These are phyloP conservation scores for Entomortierella beljakovae DNA, from an alignment of 192 early-diverging fungal genomes.

Conservation along the genomic window DNA sequence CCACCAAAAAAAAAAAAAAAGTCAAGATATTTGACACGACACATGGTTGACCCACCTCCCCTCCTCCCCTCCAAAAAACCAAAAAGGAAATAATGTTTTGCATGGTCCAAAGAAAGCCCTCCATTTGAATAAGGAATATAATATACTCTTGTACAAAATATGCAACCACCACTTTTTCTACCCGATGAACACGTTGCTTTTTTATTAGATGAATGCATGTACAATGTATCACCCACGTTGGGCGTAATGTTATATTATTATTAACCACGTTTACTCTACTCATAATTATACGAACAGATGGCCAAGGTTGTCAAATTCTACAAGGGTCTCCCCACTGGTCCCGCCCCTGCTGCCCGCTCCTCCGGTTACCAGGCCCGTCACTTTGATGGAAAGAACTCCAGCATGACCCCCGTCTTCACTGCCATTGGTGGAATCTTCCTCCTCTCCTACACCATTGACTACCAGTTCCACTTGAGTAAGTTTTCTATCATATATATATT, in stretches of 20 bases:
- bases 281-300: slow-evolving; percentile 38
- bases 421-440: slow-evolving; percentile 68
- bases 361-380: slow-evolving; percentile 80
- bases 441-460: slow-evolving; percentile 76
- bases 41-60: too few relatives aligned
- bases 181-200: too few relatives aligned
- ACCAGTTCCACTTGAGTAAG: slow-evolving; percentile 83
- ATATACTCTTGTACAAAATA: too few relatives aligned
- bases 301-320: slow-evolving; percentile 77
- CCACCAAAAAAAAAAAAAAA: background rate
- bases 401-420: slow-evolving; percentile 73
- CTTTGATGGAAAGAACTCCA: slow-evolving; percentile 78
- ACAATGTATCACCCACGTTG: too few relatives aligned
- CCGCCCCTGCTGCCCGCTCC: slow-evolving; percentile 61
- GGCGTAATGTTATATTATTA: too few relatives aligned
- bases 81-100: too few relatives aligned
- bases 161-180: too few relatives aligned
- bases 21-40: background rate
- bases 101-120: too few relatives aligned
- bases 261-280: background rate
- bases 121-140: too few relatives aligned
- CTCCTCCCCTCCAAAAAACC: too few relatives aligned
- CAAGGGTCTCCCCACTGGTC: slow-evolving; percentile 81
- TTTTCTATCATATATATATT: slow-evolving; percentile 1
- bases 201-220: too few relatives aligned